These are phyloP conservation scores for Viola pubescens DNA, from an alignment of 441 rosid genomes.

Conservation along the genomic window DNA sequence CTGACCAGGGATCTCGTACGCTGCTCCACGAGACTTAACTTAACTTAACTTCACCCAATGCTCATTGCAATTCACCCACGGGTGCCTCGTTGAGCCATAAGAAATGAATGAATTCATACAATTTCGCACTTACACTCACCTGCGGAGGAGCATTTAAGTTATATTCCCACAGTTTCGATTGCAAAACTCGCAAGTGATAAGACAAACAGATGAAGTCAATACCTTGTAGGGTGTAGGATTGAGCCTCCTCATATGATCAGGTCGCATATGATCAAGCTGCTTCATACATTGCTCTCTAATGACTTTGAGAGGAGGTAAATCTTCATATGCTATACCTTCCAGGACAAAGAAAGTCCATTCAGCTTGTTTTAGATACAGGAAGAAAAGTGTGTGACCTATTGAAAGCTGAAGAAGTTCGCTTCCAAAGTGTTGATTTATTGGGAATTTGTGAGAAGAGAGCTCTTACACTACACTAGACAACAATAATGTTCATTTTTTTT, in stretches of 20 bases:
- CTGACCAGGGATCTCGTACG: slow-evolving; percentile 11
- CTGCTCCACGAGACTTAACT: slow-evolving; percentile 6
- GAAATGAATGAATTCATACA: slow-evolving; percentile 95
- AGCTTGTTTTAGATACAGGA: neutral
- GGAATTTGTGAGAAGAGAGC: no score
- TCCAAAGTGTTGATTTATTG: neutral
- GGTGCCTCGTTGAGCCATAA: slow-evolving; percentile 99
- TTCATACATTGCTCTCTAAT: slow-evolving; percentile 63
- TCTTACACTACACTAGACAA: no score
- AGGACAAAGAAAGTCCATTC: neutral
- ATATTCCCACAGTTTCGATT: neutral
- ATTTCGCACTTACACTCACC: slow-evolving; percentile 89
- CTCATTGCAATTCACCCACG: slow-evolving; percentile 81
- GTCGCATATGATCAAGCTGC: slow-evolving; percentile 85
- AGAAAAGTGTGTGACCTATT: neutral
- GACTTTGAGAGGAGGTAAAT: slow-evolving; percentile 55
- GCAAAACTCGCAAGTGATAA: neutral
- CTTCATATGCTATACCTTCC: slow-evolving; percentile 54
- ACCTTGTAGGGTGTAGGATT: slow-evolving; percentile 99
- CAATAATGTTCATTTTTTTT: no score
- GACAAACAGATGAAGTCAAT: slow-evolving; percentile 1
- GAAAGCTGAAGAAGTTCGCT: neutral
- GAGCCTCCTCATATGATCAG: slow-evolving; percentile 93
- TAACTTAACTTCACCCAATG: neutral
- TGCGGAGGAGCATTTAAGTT: slow-evolving; percentile 18